Percentiles rank a stretch among this genome's conserved stretches.
Conservation (phyloP, 108 stramenopile species). For the Skeletonema menzelii region DNA sequence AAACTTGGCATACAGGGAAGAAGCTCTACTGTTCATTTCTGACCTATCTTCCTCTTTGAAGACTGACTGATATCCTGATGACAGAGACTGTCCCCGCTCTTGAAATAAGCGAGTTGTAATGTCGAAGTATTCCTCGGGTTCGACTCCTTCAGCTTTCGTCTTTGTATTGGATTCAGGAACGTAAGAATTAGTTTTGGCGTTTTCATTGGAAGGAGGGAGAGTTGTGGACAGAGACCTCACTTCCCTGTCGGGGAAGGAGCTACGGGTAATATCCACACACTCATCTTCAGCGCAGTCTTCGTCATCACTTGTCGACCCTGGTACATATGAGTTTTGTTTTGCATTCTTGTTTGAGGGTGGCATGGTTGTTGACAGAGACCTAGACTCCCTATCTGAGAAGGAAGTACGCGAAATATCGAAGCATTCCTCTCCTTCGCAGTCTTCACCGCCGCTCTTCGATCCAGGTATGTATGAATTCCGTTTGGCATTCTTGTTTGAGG, state of each 20-base stretch:
- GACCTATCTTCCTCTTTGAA: background rate
- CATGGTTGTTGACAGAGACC: background rate
- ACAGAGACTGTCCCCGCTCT: background rate
- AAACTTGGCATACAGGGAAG: background rate
- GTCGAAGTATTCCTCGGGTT: background rate
- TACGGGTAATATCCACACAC: constrained; percentile 15
- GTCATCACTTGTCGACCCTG: background rate
- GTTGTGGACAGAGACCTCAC: constrained; percentile 1
- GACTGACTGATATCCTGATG: background rate
- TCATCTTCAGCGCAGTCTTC: background rate
- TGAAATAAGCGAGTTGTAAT: background rate
- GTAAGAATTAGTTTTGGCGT: constrained; percentile 1
- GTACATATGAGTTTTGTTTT: background rate
- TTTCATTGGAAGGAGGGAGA: background rate
- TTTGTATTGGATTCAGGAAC: background rate
- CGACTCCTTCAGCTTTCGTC: background rate
- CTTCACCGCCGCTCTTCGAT: background rate
- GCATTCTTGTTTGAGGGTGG: background rate
- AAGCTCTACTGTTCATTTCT: constrained; percentile 12
- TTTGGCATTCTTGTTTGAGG: background rate
- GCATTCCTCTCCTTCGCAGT: background rate
- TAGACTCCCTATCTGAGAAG: background rate
- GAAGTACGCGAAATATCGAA: background rate
- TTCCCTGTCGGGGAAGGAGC: constrained; percentile 11
- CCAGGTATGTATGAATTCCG: background rate